Base-by-base conservation (phyloP, 2,329 filamentous ascomycete species). In the Diaporthe sp. region DNA sequence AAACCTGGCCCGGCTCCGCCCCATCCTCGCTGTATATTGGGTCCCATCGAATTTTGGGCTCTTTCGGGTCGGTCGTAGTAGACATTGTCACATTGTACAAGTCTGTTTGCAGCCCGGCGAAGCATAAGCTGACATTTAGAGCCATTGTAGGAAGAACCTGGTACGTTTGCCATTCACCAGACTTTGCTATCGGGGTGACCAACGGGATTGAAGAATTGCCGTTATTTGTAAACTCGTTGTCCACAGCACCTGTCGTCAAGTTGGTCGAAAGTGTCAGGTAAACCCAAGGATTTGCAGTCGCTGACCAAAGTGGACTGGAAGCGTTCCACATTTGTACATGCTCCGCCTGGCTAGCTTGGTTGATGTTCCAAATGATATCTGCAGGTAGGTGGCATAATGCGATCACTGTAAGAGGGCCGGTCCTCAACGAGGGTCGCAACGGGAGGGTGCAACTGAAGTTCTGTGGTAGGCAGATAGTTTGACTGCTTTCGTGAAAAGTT, bases 341-440 rank as follows among this genome's bases (percentile, higher is more conserved):
- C 13, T 12, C 12, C 6, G 5, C 22, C 17, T 5, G 1, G 17
- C 5, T 17, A 25, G 3, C 42, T 4, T 42, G 10, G 12, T 13
- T 25, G 58, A 1, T 42, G 8, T 42, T 17, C 3, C 3, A n/a
- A 3, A n/a, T 3, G 22, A 61, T 5, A 2, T 39, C 31, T 39
- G 58, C 19, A 3, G 34, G 4, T 5, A 39, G 22, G 13, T 61
- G 58, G 12, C 58, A 61, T 8, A 42, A 31, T 17, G 22, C 58
- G 8, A 42, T 42, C 1, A 6, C 13, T 10, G 58, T n/a, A 39
- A 25, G 10, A 8, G 34, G 19, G n/a, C 22, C 12, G 3, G 9
- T 12, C 7, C 3, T 0, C 15, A 9, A 22, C 13, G 9, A 7
- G 1, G 22, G 19, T 22, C 1, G 8, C n/a, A 6, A 25, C 4